Evolutionary conservation across 352 stramenopile species (phyloP), one percentile per base, ranked within the genome.

Genomic region (Globisporangium recalcitrans): DNA sequence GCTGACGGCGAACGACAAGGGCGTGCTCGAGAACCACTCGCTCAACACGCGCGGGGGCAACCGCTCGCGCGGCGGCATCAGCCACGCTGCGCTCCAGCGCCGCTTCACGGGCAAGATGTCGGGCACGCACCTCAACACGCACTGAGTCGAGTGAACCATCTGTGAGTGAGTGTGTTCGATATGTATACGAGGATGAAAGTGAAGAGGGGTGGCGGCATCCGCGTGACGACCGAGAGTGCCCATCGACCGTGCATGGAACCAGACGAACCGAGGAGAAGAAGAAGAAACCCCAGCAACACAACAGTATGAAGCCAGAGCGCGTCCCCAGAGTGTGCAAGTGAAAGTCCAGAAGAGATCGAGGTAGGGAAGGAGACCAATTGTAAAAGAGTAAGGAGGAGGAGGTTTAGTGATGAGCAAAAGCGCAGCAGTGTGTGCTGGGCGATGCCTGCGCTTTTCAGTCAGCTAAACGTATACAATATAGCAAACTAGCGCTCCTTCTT

Each of bases 41-140:
- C 62, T 91, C 46, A 91, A 89, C 69, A 80, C 78, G 29, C 57
- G 78, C 47, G 84, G 84, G 26, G 80, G 82, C 51, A 72, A 73
- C n/a, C 77, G 84, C 7, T 66, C 60, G 1, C 82, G 82, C 55
- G 80, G 82, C 22, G 81, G 81, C 5, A 74, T 91, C 59, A 91
- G 80, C 62, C 84, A 91, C 65, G 84, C 84, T 22, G 78, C 81
- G 19, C 71, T 93, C 19, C 84, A 93, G 66, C 76, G 84, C 27
- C 84, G 81, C 62, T 89, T 85, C 72, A 93, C 84, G 47, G 84
- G 84, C 76, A 90, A 90, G 69, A 91, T 91, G 84, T 91, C 84
- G 29, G 84, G 84, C 48, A 74, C 80, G 22, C 69, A 71, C 32
- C 74, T 90, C 65, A 72, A 57, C 24, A n/a, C 38, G 40, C 63